Base-by-base conservation (phyloP, 257 asterid genomes). In the Eucommia ulmoides region DNA sequence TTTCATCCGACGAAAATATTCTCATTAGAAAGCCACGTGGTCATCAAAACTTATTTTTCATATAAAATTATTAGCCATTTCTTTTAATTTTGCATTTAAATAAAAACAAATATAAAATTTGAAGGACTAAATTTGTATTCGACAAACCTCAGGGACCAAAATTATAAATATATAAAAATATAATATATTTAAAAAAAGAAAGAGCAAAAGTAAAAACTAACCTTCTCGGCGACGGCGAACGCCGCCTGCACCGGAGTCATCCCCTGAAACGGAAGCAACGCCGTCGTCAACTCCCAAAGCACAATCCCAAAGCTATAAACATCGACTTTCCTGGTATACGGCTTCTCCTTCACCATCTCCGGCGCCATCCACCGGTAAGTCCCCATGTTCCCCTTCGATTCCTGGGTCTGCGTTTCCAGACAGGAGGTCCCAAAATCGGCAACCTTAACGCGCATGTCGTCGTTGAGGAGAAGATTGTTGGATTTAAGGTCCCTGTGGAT, bases 291-390 rank as follows among this genome's bases (percentile, higher is more conserved):
- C 49, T 80, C 96, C 92, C 96, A 82, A 3, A 89, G 62, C 68
- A 89, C 93, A 4, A 89, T 77, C 14, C 94, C 98, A 7, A 85
- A 89, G 23, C 94, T 73, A 20, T 89, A 85, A 1, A 85, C 96
- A 46, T 89, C 96, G 3, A 78, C 96, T 65, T 85, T 85, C 17
- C 93, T 67, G 1, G 84, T 67, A 60, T 68, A 85, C 16, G 84
- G 66, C 33, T 76, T 82, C 71, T 70, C 75, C 65, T 76, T 80
- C 29, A 76, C 74, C 88, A 82, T 81, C 75, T 89, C 97, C 0
- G 97, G 97, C 0, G 97, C 93, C 97, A 89, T 89, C 97, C 97
- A 89, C 11, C 94, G 82, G 59, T 78, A 84, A 5, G 96, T 89
- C 23, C 94, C 98, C 74, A 67, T 69, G 62, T 69, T 74, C 11